Percentiles rank a stretch among this genome's conserved stretches.
Evolutionary conservation across 2,329 filamentous ascomycete genomes (phyloP).

Genomic region (Beauveria sp.): DNA sequence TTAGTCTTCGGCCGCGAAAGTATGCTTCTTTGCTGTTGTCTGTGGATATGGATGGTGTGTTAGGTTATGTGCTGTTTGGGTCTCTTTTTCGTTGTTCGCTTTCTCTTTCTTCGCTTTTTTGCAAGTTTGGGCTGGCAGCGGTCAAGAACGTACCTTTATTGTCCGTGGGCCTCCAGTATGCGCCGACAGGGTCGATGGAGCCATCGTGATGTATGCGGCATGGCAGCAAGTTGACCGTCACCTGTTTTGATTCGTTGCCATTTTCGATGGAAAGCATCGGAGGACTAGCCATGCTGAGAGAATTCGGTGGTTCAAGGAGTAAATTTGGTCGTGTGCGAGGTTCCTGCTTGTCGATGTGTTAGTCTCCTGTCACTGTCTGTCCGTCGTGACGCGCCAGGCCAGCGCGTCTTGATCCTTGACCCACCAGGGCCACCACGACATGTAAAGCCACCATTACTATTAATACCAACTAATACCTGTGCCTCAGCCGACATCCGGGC

Average conservation of each 20-base stretch:
- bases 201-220: slow-evolving; percentile 76
- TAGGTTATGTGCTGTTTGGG: not conserved
- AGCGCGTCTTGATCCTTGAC: not conserved
- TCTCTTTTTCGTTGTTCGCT: too few species aligned
- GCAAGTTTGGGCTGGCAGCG: not conserved
- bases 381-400: not conserved
- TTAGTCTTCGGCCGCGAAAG: slow-evolving; percentile 73
- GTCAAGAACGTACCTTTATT: slow-evolving; percentile 32
- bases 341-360: not conserved
- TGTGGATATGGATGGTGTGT: slow-evolving; percentile 20
- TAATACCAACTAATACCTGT: too few species aligned
- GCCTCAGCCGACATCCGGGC: too few species aligned
- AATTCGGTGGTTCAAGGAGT: not conserved
- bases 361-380: too few species aligned
- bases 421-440: not conserved
- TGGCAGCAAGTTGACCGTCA: slow-evolving; percentile 66
- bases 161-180: slow-evolving; percentile 62
- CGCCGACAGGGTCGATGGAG: slow-evolving; percentile 50
- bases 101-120: too few species aligned
- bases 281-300: slow-evolving; percentile 28
- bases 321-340: not conserved
- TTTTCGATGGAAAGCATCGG: slow-evolving; percentile 35
- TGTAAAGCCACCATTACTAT: not conserved
- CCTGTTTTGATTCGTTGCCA: slow-evolving; percentile 23
- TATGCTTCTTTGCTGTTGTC: slow-evolving; percentile 52